A percentile compares a stretch with the other conserved stretches of the same genome.
These are phyloP conservation scores for Lolium perenne DNA, from an alignment of 176 grass and related monocot genomes.

Conservation along the genomic window DNA sequence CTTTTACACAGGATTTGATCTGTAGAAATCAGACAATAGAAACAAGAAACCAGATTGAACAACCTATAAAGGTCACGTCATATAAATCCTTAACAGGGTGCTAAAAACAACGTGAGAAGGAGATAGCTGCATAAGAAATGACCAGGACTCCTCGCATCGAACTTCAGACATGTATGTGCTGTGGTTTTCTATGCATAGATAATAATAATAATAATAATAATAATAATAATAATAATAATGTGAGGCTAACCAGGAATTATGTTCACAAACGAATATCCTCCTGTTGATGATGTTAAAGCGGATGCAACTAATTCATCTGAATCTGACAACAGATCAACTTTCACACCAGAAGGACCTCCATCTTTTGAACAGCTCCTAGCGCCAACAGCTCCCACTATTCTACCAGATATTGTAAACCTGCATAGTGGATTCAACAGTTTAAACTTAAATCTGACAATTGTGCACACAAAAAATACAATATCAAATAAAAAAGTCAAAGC, in stretches of 20 bases:
- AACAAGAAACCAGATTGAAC: conserved; percentile 14
- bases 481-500: conserved; percentile 34
- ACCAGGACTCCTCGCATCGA: background rate
- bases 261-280: conserved; percentile 85
- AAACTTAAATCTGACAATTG: conserved; percentile 40
- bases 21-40: background rate
- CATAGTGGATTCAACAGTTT: conserved; percentile 31
- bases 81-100: conserved; percentile 25
- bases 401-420: conserved; percentile 87
- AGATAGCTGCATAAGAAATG: background rate
- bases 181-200: conserved; percentile 8
- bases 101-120: conserved; percentile 5
- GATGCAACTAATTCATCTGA: conserved; percentile 79
- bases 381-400: conserved; percentile 71
- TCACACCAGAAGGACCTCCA: conserved; percentile 89
- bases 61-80: conserved; percentile 11
- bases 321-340: conserved; percentile 70
- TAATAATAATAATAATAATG: conserved; percentile 27
- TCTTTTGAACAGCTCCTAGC: conserved; percentile 73
- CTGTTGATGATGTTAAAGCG: conserved; percentile 63
- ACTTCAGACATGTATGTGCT: background rate
- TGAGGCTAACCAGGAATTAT: conserved; percentile 84
- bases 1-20: conserved; percentile 17
- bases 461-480: conserved; percentile 1
- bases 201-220: conserved; percentile 34